Evolutionary conservation across 768 basidiomycete genomes (phyloP), one percentile per base, ranked within the genome.

Genomic region (Cubamyces sp.): DNA sequence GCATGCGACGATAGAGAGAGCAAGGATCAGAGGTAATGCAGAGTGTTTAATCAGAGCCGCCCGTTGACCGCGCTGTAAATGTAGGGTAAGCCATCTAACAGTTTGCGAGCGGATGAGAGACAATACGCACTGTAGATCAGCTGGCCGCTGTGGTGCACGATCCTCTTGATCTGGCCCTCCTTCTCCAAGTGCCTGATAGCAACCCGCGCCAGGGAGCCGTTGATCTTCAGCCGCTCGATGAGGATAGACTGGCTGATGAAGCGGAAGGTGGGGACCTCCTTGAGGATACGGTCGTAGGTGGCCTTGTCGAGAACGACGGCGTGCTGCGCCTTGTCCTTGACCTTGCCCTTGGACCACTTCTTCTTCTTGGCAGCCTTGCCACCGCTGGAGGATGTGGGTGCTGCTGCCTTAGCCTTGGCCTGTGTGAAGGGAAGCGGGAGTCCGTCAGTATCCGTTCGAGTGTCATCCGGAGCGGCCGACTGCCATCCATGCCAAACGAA

Each of bases 321-420:
- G 86, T 98, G 96, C 74, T 92, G 88, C 73, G 96, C 94, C 89
- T 98, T 99, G 83, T 99, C 97, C 90, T 99, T 99, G 78, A 99
- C 97, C 82, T 98, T 98, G 76, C 97, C 97, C 86, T 98, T 98
- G 71, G 94, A 97, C 96, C 96, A 98, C 87, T 98, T 98, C 93
- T 98, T 98, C 87, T 98, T 98, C 87, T 98, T 98, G 66, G 92
- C 93, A 73, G 90, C 80, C 77, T 94, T 94, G 75, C 91, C 90
- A 68, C 90, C 88, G 67, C 85, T 79, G 52, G 87, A 81, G 64
- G 82, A 74, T 62, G 83, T 79, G 62, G 88, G 78, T 68, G 92
- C 78, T 81, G 88, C 87, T 81, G 88, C 87, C 84, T 91, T 92
- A 74, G 91, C 88, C 84, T 76, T 76, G 67, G 74, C 74, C 75